A percentile compares a stretch with the other conserved stretches of the same genome.
These are phyloP conservation scores for Ceratocystis smalleyi DNA, from an alignment of 2,329 filamentous ascomycete species.

Conservation along the genomic window DNA sequence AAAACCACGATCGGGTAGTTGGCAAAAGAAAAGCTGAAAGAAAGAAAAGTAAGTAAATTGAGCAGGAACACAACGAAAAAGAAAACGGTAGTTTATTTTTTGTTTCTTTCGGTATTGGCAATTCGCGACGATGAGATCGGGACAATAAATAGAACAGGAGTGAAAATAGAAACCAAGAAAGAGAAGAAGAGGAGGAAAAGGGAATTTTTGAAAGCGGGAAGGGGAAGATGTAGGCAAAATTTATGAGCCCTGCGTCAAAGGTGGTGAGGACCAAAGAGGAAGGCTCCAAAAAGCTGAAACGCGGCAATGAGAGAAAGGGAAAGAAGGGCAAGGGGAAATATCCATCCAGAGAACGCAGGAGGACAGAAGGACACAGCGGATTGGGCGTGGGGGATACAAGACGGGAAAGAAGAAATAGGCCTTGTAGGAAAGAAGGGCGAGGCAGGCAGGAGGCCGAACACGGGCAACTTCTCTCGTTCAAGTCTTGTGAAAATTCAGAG, in stretches of 20 bases:
- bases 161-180: not conserved
- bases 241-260: conserved; percentile 1
- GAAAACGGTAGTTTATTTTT: not conserved
- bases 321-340: not conserved
- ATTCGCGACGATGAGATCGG: not conserved
- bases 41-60: not conserved
- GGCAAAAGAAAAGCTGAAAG: not conserved
- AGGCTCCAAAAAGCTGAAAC: conserved; percentile 6
- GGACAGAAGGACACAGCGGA: conserved; percentile 8
- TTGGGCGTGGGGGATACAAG: not conserved
- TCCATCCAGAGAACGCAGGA: not conserved
- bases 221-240: not conserved
- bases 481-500: not conserved
- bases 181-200: not conserved
- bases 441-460: not conserved
- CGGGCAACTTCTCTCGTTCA: not conserved
- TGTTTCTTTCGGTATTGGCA: not conserved
- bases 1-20: not conserved
- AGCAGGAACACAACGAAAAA: not conserved
- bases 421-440: not conserved
- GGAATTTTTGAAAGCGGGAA: not conserved
- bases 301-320: not conserved
- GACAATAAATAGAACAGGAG: conserved; percentile 3
- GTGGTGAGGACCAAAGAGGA: conserved; percentile 2
- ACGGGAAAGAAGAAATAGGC: conserved; percentile 4